Conservation (phyloP, 176 grass and related monocot genomes). For the Zoysia pacifica region DNA sequence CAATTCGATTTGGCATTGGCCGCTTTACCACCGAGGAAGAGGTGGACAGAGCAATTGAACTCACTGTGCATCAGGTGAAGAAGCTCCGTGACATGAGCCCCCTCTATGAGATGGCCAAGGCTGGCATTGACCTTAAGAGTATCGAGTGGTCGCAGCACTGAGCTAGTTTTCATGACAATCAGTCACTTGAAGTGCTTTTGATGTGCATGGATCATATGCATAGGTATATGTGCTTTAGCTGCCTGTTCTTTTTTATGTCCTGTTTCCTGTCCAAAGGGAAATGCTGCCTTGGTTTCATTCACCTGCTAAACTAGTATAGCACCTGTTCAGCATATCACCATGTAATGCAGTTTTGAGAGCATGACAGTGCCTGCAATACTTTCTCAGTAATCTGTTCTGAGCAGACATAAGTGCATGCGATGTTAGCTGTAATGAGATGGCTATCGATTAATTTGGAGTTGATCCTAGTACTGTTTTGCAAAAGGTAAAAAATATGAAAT, state of each 20-base stretch:
- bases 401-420: too few species aligned
- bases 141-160: slow-evolving; percentile 93
- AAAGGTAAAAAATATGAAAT: too few species aligned
- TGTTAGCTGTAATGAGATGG: too few species aligned
- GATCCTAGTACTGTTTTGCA: too few species aligned
- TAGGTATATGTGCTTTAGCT: slow-evolving; percentile 46
- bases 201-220: slow-evolving; percentile 13
- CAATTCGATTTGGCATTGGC: slow-evolving; percentile 90
- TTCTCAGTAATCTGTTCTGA: too few species aligned
- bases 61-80: slow-evolving; percentile 80
- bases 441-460: too few species aligned
- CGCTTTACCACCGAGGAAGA: slow-evolving; percentile 89
- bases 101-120: slow-evolving; percentile 98
- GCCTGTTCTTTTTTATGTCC: slow-evolving; percentile 22
- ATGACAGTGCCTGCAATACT: too few species aligned
- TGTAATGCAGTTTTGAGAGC: too few species aligned
- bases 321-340: neutral
- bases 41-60: slow-evolving; percentile 76
- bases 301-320: neutral
- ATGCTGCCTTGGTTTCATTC: neutral
- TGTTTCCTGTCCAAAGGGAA: slow-evolving; percentile 21
- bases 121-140: slow-evolving; percentile 83
- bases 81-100: slow-evolving; percentile 97
- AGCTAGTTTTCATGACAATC: neutral
- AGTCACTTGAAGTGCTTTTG: neutral